Evolutionary conservation across 192 early-diverging fungal genomes (phyloP).

Genomic region (Rhizophagus sp.): DNA sequence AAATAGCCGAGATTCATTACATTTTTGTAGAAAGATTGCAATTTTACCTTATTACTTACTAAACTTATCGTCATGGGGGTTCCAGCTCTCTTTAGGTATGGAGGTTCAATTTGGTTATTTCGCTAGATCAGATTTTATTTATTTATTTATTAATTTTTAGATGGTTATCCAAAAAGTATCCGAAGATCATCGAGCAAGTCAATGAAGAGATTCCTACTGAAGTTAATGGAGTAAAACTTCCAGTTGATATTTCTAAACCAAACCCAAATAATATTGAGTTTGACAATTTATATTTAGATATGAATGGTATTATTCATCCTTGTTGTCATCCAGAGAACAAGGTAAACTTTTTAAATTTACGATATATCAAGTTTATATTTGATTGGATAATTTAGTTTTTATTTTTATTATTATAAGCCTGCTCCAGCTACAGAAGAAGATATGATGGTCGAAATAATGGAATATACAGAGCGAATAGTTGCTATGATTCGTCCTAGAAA

Average conservation of each 20-base stretch:
- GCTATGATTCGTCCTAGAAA: conserved; percentile 91
- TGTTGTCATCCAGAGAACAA: conserved; percentile 80
- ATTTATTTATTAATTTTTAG: conserved; percentile 31
- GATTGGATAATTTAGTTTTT: not conserved
- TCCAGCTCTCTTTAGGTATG: conserved; percentile 72
- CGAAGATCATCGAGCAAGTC: conserved; percentile 66
- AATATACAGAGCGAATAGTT: conserved; percentile 95
- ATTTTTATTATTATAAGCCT: conserved; percentile 42
- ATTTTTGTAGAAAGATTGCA: too few relatives aligned
- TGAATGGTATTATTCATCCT: conserved; percentile 95
- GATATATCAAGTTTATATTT: not conserved
- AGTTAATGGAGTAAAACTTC: conserved; percentile 75
- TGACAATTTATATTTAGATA: conserved; percentile 98
- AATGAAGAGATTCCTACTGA: conserved; percentile 70
- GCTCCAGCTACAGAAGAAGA: conserved; percentile 83
- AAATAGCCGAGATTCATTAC: too few relatives aligned
- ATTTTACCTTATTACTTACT: too few relatives aligned
- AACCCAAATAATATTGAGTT: conserved; percentile 92
- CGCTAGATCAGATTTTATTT: not conserved
- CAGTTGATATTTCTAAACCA: conserved; percentile 83
- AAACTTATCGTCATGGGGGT: conserved; percentile 64
- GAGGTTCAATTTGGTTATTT: not conserved
- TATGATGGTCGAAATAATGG: conserved; percentile 96
- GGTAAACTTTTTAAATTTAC: conserved; percentile 35
- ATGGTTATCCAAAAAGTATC: conserved; percentile 78